These are phyloP conservation scores for Zygotorulaspora mrakii DNA, from an alignment of 1,139 yeast species.

Conservation along the genomic window DNA sequence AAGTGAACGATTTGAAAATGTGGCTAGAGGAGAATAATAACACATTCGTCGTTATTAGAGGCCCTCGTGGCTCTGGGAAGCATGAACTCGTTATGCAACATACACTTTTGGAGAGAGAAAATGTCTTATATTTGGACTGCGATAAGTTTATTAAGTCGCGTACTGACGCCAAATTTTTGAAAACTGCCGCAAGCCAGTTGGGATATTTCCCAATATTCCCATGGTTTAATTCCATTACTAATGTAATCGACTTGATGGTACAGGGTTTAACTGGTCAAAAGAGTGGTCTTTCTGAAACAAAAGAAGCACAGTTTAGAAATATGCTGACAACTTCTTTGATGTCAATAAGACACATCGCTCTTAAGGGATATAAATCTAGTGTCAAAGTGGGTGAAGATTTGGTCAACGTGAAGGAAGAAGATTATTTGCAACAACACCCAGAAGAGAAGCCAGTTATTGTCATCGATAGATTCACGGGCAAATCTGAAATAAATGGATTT, in stretches of 20 bases:
- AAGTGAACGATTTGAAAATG: conserved; percentile 62
- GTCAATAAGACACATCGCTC: conserved; percentile 70
- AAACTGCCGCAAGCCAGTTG: conserved; percentile 64
- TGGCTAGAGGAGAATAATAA: conserved; percentile 77
- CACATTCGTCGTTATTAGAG: conserved; percentile 83
- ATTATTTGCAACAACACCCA: conserved; percentile 80
- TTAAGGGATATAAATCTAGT: conserved; percentile 41
- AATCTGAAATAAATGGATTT: conserved; percentile 60
- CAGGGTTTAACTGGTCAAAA: conserved; percentile 94
- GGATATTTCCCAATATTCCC: conserved; percentile 94
- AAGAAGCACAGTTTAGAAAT: conserved; percentile 76
- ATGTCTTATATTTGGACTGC: conserved; percentile 73
- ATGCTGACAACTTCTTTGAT: conserved; percentile 72
- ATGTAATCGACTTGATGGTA: conserved; percentile 76
- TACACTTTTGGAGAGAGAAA: conserved; percentile 53
- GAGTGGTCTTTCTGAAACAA: conserved; percentile 82
- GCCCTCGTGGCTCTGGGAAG: conserved; percentile 95
- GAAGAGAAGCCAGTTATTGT: conserved; percentile 85
- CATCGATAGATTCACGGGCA: conserved; percentile 65
- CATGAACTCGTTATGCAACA: conserved; percentile 71
- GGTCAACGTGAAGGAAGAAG: conserved; percentile 60
- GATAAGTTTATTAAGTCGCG: conserved; percentile 68
- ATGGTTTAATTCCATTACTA: conserved; percentile 80
- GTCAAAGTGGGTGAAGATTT: conserved; percentile 34
- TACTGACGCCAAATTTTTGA: conserved; percentile 65